Base-by-base conservation (phyloP, 2,329 filamentous ascomycete genomes). In the Aspergillus cejpii region DNA sequence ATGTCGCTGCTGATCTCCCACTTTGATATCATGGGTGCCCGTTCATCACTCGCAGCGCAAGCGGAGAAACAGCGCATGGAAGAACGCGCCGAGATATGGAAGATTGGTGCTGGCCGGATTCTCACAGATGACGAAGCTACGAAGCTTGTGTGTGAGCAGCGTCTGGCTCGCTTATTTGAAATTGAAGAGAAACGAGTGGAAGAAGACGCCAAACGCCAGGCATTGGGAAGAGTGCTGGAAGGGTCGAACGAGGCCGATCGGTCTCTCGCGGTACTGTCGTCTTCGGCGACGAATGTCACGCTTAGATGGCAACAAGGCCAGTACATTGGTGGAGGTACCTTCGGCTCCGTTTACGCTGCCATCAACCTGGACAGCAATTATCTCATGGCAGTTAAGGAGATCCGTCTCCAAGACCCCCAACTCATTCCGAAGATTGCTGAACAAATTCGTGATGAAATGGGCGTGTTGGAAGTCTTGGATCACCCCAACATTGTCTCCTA, bases 221-320 rank as follows among this genome's bases (percentile, higher is more conserved):
- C 88, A 14, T 76, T 97, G 27, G 92, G 92, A 45, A 80, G 87
- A 39, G 92, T 98, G 15, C 73, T 98, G 49, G 92, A 98, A 70
- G 89, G 89, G 48, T 91, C 85, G 43, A 97, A 94, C 64, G 92
- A 97, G 69, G 90, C 94, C 10, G 92, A 98, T 66, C 85, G 91
- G 42, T 96, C 91, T 21, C 78, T 98, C 31, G 94, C 91, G 1
- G 94, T 90, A 60, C 79, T 98, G 14, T 96, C 90, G 2, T 92
- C 91, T 0, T 94, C 88, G 31, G 88, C 91, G 11, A 95, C 89
- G 17, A 97, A 97, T 62, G 86, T 97, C 47, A 94, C 87, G 36
- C 81, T 97, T 70, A 84, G 92, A 52, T 98, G 92, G 92, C 92
- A 97, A 65, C 92, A 96, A 73, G 92, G 92, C n/a, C 88, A 94